Percentiles rank a stretch among this genome's conserved stretches.
Conservation (phyloP, 768 basidiomycete species). For the Tricholoma terreum region DNA sequence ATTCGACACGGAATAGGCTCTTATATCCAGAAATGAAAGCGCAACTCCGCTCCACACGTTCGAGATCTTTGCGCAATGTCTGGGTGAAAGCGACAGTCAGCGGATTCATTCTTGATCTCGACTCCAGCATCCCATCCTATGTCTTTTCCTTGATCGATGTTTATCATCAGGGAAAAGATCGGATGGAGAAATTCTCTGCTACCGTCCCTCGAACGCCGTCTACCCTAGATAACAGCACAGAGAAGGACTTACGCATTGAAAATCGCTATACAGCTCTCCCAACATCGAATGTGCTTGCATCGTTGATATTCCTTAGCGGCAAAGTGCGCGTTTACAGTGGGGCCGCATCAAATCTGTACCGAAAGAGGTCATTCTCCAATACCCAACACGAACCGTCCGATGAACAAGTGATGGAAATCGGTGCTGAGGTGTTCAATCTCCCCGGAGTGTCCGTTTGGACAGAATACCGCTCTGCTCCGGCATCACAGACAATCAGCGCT, state of each 20-base stretch:
- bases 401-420: slow-evolving; percentile 49
- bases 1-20: slow-evolving; percentile 68
- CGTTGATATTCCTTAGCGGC: slow-evolving; percentile 81
- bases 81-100: slow-evolving; percentile 69
- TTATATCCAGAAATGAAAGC: slow-evolving; percentile 82
- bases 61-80: slow-evolving; percentile 47
- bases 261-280: slow-evolving; percentile 38
- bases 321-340: slow-evolving; percentile 71
- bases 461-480: slow-evolving; percentile 67
- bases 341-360: slow-evolving; percentile 37
- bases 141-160: slow-evolving; percentile 83
- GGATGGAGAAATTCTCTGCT: slow-evolving; percentile 65
- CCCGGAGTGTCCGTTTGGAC: slow-evolving; percentile 80
- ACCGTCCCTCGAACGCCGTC: slow-evolving; percentile 46
- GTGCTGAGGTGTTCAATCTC: slow-evolving; percentile 65
- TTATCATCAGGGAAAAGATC: slow-evolving; percentile 76
- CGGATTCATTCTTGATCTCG: slow-evolving; percentile 83
- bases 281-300: slow-evolving; percentile 59
- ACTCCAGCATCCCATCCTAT: slow-evolving; percentile 74
- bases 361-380: slow-evolving; percentile 35
- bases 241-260: slow-evolving; percentile 18
- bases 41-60: slow-evolving; percentile 56
- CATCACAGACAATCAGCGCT: slow-evolving; percentile 35
- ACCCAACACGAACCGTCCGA: slow-evolving; percentile 43
- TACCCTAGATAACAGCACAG: slow-evolving; percentile 1